phyloP scores from a whole-genome alignment of 495 filamentous ascomycete genomes.

The Penicillium waksmanii region DNA sequence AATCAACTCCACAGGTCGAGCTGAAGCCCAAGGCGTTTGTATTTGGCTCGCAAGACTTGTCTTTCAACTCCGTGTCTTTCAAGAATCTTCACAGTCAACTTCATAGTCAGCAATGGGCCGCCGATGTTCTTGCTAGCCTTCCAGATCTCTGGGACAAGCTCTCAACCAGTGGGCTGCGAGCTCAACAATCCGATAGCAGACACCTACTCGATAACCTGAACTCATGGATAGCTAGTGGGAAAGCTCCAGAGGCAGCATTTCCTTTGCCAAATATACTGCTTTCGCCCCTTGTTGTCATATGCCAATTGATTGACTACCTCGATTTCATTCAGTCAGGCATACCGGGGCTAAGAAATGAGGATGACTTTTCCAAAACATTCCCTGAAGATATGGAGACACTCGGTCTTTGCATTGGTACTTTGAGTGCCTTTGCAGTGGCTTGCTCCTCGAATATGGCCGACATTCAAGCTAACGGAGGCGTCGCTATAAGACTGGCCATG shows the following conservation, averaged over 20 bases:
- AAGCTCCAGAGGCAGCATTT: constrained; percentile 1
- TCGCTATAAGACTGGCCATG: constrained; percentile 38
- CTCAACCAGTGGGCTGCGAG: background rate
- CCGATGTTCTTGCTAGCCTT: constrained; percentile 1
- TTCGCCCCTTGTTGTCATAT: constrained; percentile 33
- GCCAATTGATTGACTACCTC: constrained; percentile 35
- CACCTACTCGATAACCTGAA: background rate
- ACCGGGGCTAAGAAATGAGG: background rate
- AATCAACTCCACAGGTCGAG: background rate
- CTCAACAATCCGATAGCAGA: background rate
- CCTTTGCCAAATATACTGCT: constrained; percentile 34
- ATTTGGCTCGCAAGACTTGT: background rate
- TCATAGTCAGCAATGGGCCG: background rate
- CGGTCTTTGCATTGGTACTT: constrained; percentile 45
- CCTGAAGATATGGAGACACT: constrained; percentile 26
- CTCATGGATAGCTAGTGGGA: background rate
- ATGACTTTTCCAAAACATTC: constrained; percentile 7
- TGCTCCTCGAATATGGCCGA: constrained; percentile 20
- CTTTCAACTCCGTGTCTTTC: background rate
- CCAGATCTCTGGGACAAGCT: background rate
- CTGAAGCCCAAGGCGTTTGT: background rate
- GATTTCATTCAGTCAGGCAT: constrained; percentile 16
- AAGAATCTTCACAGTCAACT: background rate
- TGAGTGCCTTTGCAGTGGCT: constrained; percentile 40
- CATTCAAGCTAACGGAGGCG: constrained; percentile 32